Evolutionary conservation across 2,329 filamentous ascomycete species (phyloP), one percentile per base, ranked within the genome.

Genomic region (Stemphylium lycopersici): DNA sequence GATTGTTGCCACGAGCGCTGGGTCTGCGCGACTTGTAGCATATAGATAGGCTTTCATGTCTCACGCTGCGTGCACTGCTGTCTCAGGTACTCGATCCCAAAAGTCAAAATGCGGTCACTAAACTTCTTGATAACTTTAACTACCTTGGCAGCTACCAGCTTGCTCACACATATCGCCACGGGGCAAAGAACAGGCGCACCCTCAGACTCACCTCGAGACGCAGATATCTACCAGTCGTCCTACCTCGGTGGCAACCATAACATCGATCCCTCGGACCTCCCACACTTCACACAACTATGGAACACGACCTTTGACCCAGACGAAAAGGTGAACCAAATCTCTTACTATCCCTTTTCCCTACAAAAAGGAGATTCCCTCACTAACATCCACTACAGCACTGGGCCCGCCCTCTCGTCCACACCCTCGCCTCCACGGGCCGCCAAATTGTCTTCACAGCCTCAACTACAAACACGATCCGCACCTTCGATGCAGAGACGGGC

Each of bases 351-450:
- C 2, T 15, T 7, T 40, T n/a, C 22, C n/a, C 52, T 31, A n/a
- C 8, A 3, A 6, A 8, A 7, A n/a, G 5, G 26, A 6, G 12
- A 6, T n/a, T 3, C 6, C n/a, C 37, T 32, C n/a, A 6, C n/a
- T 43, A 3, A 24, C 6, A 31, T 38, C 6, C 7, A 11, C 5
- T 15, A 32, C 62, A 61, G 56, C 80, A 83, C 74, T 76, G 80
- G 73, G 54, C 81, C 34, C 79, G 83, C 59, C 81, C 82, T 6
- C 61, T 81, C 8, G 69, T 78, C 0, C 79, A 77, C 48, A 80
- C 78, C 1, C 78, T 78, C 6, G 56, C 62, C 4, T 67, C 61
- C 0, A 59, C 56, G 3, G 55, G 56, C 24, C 55, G 52, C 7
- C 58, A 67, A 36, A 59, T 66, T 31, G 41, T 64, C 20, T 63